Evolutionary conservation across 768 basidiomycete species (phyloP), one percentile per base, ranked within the genome.

Genomic region (Boletus fagicola): DNA sequence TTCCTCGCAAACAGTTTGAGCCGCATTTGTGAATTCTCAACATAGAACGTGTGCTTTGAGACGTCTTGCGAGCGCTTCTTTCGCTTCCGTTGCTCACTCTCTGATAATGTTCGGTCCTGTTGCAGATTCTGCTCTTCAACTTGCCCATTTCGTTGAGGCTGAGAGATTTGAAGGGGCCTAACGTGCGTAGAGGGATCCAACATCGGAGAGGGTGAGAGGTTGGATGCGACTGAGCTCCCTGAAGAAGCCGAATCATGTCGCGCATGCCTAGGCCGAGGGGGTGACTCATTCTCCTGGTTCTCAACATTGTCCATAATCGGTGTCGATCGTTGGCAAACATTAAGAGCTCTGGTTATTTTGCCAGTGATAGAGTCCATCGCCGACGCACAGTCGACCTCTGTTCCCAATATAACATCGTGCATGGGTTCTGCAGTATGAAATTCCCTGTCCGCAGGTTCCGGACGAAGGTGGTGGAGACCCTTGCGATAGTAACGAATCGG

Each of bases 11-110:
- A 85, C 15, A 98, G 70, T 72, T 95, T 94, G 62, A 98, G 73
- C 53, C 83, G 82, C 80, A 89, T 86, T 73, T 99, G 96, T 9
- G 92, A 87, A 68, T 97, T 98, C 59, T 87, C 80, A 57, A 99
- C 83, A 65, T 91, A 97, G 73, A 98, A 98, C 1, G 92, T 96
- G 72, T 98, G 96, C 63, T 90, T 92, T 40, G 89, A 92, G 6
- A 94, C 88, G 56, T 91, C 87, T 38, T 77, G 77, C 1, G 72
- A 65, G 52, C 73, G 70, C 71, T 77, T 80, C 65, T 72, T 79
- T 74, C 73, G 78, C 71, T 77, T 80, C 56, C 76, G 77, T 51
- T 76, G 72, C 43, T 79, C 77, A 31, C 74, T 73, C 47, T 76
- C 62, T 30, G 59, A 42, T n/a, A 42, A 30, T 47, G 48, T 36